Base-by-base conservation (phyloP, 1,284 basidiomycete genomes). In the Mycena citricolor region DNA sequence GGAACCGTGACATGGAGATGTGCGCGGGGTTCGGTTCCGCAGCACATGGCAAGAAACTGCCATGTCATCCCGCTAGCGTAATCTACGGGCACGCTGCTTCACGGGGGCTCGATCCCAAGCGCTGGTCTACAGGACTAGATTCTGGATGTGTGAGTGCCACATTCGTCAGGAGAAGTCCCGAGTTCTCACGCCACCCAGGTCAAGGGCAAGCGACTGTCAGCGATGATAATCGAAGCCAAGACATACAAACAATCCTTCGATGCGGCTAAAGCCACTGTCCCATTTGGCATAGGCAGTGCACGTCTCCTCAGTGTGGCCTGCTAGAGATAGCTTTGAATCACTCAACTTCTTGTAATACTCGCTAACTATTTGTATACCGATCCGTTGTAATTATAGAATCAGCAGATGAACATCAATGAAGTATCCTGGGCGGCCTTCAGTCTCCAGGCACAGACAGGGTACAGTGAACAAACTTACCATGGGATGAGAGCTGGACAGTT, bases 81-180 rank as follows among this genome's bases (percentile, higher is more conserved):
- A 66, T 94, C 7, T 94, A 92, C 59, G 91, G 90, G 0, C 91
- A 93, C 58, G 75, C 86, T 5, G 90, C 90, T 4, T 67, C 74
- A 3, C 70, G 86, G 16, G 86, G 86, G 13, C 69, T 93, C 8
- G 87, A 92, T 59, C 65, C 90, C 54, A 83, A 86, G 52, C 71
- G 83, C 22, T 92, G 86, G 83, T 79, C 81, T 2, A 68, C 90
- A 48, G 91, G 90, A 2, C 61, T 93, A 28, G 91, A 94, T 61
- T 77, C 85, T 0, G 90, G 88, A 6, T 94, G 90, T 57, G 83
- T 92, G 57, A 56, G 79, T 69, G 5, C 16, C 39, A 8, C 24
- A 8, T 22, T 31, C 14, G 7, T 28, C 12, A 12, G 11, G n/a
- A 11, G 26, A 29, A 29, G 26, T 29, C 11, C 11, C 26, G n/a